phyloP scores from a whole-genome alignment of 2,329 filamentous ascomycete species.

The Trichoderma hamatum region DNA sequence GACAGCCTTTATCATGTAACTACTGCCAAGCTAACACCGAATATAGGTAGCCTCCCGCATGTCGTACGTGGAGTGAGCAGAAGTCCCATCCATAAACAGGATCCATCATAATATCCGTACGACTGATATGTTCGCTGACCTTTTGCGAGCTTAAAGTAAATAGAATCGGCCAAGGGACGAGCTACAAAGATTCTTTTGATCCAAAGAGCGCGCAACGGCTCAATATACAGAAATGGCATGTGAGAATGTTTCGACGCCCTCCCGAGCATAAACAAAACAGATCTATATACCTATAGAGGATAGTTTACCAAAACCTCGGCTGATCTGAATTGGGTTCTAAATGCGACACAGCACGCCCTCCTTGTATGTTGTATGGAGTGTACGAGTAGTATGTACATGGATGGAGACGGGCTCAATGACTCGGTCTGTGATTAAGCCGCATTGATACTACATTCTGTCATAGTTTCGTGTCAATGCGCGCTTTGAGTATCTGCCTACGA shows the following conservation, averaged over 20 bases:
- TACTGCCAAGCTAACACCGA: neutral
- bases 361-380: neutral
- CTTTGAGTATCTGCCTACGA: neutral
- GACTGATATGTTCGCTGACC: neutral
- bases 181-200: neutral
- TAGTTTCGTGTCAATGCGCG: neutral
- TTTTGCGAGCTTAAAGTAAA: neutral
- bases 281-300: neutral
- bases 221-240: constrained; percentile 17
- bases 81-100: neutral
- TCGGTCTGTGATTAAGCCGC: neutral
- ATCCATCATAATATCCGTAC: neutral
- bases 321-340: too few relatives aligned
- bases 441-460: neutral
- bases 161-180: neutral
- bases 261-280: neutral
- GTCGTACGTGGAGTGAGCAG: neutral
- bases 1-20: neutral
- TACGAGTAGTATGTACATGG: neutral
- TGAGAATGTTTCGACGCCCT: neutral
- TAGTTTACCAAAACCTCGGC: neutral
- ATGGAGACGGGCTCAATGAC: neutral
- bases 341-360: neutral
- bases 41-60: neutral
- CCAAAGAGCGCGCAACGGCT: neutral